Evolutionary conservation across 2,329 filamentous ascomycete species (phyloP), one percentile per base, ranked within the genome.

Genomic region (Lojkania enalia): DNA sequence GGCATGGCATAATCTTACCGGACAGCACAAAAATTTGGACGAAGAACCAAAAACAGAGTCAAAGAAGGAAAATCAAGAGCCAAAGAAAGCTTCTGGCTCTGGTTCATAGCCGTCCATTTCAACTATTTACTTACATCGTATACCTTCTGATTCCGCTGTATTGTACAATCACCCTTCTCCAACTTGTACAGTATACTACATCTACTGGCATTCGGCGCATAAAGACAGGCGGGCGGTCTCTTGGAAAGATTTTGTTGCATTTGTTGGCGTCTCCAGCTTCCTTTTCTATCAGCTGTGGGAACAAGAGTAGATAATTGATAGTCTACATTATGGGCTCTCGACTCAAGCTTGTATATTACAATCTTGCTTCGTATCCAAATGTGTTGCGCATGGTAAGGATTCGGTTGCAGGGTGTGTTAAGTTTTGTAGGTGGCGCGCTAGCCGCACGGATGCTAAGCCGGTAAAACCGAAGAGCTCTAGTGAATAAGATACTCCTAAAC

Each of bases 1-100:
- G 31, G 84, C 95, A 54, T 97, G 92, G 92, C 89, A 96, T 66
- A 90, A 85, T 54, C 72, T 97, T 43, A 95, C 87, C n/a, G 88
- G 90, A 60, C 83, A 94, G 57, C 75, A 77, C 46, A 61, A 69
- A 20, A 42, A 51, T 13, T 9, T 42, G 2, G 30, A 51, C 37
- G 54, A 55, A 33, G 41, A 60, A n/a, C 12, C 52, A 29, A 51
- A 57, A 48, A 62, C 18, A 50, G 47, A 58, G 27, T 39, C 48
- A 14, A 71, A 71, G 59, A 71, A 72, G 44, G 64, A 67, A 20
- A 20, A 40, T 5, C 52, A 53, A 19, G 23, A 71, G 43, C 63
- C 66, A 21, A 20, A 42, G 9, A 53, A 53, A 19, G 60, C 61
- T n/a, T 66, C 65, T 14, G 66, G 69, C 14, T 70, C 63, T 23